Base-by-base conservation (phyloP, 2,329 filamentous ascomycete genomes). In the Fusarium austroafricanum region DNA sequence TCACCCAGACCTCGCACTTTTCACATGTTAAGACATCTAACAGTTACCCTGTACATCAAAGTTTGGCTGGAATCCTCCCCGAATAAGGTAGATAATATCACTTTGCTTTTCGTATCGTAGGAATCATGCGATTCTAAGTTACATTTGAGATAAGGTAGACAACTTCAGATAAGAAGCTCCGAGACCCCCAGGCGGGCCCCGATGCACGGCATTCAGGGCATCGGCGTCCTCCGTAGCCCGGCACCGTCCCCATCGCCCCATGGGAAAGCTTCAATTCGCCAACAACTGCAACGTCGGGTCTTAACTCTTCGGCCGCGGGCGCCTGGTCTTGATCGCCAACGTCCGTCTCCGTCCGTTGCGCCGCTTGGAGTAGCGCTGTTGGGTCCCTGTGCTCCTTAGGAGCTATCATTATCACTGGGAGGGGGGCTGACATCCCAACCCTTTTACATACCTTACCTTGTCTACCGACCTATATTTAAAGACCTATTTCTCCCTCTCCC, bases 141-240 rank as follows among this genome's bases (percentile, higher is more conserved):
- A 44, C 17, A 55, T 54, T 23, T 33, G 43, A 54, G 54, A 70
- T 67, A 69, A 60, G 61, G 61, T 53, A 67, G 31, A 29, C 38
- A 58, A 42, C 38, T 47, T 26, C 3, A 65, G 67, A 70, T 70
- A 70, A 70, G 40, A 42, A 44, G 39, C 50, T 46, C 35, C 53
- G 51, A 44, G 40, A 56, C 60, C 44, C 28, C 35, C 56, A 67
- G 67, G 71, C 71, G 67, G 65, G 37, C 61, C 62, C 71, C 67
- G 67, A 58, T 56, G 23, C 57, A 53, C 60, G 44, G 62, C 46
- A 44, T 44, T 20, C 55, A 64, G 72, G 72, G 70, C 70, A 59
- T 65, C 72, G 72, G 72, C 72, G 72, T 67, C 71, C 70, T 74
- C 72, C 72, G 72, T 51, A 57, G 40, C 62, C 65, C 65, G 71